Evolutionary conservation across 495 filamentous ascomycete species (phyloP), one percentile per base, ranked within the genome.

Genomic region (Poronia punctata): DNA sequence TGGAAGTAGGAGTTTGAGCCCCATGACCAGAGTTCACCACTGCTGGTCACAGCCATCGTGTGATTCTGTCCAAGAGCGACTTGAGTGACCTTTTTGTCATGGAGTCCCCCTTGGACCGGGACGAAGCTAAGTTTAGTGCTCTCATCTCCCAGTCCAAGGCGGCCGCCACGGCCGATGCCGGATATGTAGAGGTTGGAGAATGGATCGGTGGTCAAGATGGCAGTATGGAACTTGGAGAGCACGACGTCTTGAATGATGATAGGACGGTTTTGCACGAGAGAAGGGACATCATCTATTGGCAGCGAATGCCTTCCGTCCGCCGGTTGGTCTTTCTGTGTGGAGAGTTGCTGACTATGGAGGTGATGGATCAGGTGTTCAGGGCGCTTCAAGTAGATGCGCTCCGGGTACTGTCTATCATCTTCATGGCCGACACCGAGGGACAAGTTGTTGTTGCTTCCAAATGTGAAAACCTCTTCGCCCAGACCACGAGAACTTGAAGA

Each of bases 361-460:
- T 79, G 66, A 28, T 75, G 67, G 4, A 95, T 60, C 12, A 97
- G 67, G 46, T 88, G 80, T 15, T 84, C 79, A 1, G 90, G 88
- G n/a, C 93, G 79, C 29, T 82, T 75, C 43, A 97, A 57, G 15
- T 64, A 61, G 9, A 95, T 74, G 28, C 87, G 77, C 54, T 98
- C 92, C 0, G 92, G 92, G 57, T 79, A 95, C 38, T 96, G 88
- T 3, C 92, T 80, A 49, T 98, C 89, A 58, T 95, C 88, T 50
- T 89, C 80, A 53, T 96, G 86, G 11, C 88, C 86, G 48, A 97
- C 83, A 2, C 93, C 92, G 28, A 98, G 74, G 6, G 83, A 88
- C 9, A 94, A 65, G 50, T 98, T 98, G 50, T 92, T 90, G 60
- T 95, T 97, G 59, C 87, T 95, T 14, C 92, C 92, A 56, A 95